These are phyloP conservation scores for Stevia rebaudiana DNA, from an alignment of 140 eudicot genomes.

Conservation along the genomic window DNA sequence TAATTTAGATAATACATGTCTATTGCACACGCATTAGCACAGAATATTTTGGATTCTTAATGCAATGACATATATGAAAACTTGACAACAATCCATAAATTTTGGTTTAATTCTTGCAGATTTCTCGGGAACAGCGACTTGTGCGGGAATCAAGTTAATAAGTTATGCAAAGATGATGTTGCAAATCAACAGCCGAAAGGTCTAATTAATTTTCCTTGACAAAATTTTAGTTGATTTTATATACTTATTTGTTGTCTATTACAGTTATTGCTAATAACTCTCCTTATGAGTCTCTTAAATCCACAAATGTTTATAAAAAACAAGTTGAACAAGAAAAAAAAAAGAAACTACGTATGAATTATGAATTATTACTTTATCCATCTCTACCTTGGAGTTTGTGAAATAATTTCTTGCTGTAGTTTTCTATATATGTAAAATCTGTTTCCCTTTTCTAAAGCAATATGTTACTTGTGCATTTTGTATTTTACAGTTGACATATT, in stretches of 20 bases:
- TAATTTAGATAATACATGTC: slow-evolving; percentile 1
- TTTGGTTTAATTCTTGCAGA: slow-evolving; percentile 38
- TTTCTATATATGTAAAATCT: not conserved
- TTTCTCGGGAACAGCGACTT: slow-evolving; percentile 76
- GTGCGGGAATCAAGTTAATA: slow-evolving; percentile 72
- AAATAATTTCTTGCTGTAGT: not conserved
- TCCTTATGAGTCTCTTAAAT: not conserved
- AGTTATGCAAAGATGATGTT: slow-evolving; percentile 48
- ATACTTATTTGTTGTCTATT: slow-evolving; percentile 2
- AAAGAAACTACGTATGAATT: not conserved
- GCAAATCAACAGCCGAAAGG: slow-evolving; percentile 45
- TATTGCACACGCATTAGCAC: not conserved
- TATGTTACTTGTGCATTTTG: not conserved
- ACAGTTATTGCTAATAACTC: slow-evolving; percentile 2
- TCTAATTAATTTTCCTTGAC: slow-evolving; percentile 7
- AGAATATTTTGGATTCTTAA: not conserved
- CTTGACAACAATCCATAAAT: not conserved
- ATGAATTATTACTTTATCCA: not conserved
- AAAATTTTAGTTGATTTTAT: not conserved
- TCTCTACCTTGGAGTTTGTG: not conserved
- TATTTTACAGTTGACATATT: not conserved
- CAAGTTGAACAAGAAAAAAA: not conserved
- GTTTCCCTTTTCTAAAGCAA: not conserved
- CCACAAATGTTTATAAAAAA: not conserved
- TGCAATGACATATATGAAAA: slow-evolving; percentile 1